phyloP scores from a whole-genome alignment of 345 rosid genomes.

The Turnera subulata region DNA sequence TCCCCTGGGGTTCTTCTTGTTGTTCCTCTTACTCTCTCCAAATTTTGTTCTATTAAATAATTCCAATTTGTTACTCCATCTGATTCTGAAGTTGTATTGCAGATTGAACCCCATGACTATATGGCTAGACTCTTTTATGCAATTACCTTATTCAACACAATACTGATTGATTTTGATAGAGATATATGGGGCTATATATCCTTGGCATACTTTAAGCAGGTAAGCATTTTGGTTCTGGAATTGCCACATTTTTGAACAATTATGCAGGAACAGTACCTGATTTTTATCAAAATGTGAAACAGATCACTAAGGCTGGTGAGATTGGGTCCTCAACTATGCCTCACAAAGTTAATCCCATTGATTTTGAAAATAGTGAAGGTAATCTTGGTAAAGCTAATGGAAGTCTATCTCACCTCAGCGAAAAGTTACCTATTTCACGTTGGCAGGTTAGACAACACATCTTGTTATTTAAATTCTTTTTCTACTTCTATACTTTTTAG shows the following conservation, averaged over 20 bases:
- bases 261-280: neutral
- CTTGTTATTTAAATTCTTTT: neutral
- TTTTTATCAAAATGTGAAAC: slow-evolving; percentile 18
- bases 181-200: slow-evolving; percentile 94
- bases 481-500: too few species aligned
- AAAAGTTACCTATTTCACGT: slow-evolving; percentile 83
- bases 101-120: slow-evolving; percentile 85
- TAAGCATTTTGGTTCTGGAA: slow-evolving; percentile 16
- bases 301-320: slow-evolving; percentile 90
- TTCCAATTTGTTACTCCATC: too few species aligned
- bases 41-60: too few species aligned
- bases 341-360: slow-evolving; percentile 95
- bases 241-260: neutral
- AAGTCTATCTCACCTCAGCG: slow-evolving; percentile 56
- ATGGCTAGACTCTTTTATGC: slow-evolving; percentile 70
- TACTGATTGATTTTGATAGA: slow-evolving; percentile 69
- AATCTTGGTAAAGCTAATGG: slow-evolving; percentile 93
- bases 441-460: slow-evolving; percentile 74
- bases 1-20: too few species aligned
- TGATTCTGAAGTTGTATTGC: slow-evolving; percentile 25
- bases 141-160: slow-evolving; percentile 53
- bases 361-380: slow-evolving; percentile 96
- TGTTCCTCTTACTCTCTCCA: too few species aligned
- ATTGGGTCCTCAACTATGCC: slow-evolving; percentile 98
- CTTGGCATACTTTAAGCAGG: slow-evolving; percentile 85